Percentiles rank a stretch among this genome's conserved stretches.
Evolutionary conservation across 257 asterid species (phyloP).

Genomic region (Jacaranda mimosifolia): DNA sequence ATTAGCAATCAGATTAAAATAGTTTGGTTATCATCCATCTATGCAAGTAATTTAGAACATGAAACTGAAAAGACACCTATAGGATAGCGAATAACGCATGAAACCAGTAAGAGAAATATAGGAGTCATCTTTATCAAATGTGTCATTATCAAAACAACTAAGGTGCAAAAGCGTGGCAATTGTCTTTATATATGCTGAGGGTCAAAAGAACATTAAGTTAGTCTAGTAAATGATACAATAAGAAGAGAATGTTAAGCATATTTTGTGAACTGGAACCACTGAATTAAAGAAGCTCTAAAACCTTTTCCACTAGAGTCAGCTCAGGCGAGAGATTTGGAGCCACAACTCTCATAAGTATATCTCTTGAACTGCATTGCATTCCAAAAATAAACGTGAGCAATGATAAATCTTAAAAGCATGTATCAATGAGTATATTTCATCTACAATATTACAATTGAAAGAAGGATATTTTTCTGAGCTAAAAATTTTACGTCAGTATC

Average conservation of each 20-base stretch:
- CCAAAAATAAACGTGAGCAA: conserved; percentile 44
- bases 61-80: conserved; percentile 26
- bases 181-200: background rate
- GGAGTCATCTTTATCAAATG: background rate
- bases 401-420: background rate
- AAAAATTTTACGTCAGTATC: conserved; percentile 78
- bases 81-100: background rate
- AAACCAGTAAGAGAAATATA: background rate
- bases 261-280: conserved; percentile 23
- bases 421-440: background rate
- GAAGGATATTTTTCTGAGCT: conserved; percentile 26
- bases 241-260: background rate
- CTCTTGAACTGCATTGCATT: conserved; percentile 74
- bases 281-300: conserved; percentile 39
- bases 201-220: background rate
- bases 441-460: conserved; percentile 8
- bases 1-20: background rate
- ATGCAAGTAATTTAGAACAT: background rate
- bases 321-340: conserved; percentile 91
- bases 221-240: background rate
- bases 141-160: background rate
- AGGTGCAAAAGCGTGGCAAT: conserved; percentile 27
- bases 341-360: conserved; percentile 90
- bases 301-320: conserved; percentile 93
- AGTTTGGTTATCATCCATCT: conserved; percentile 8